phyloP scores from a whole-genome alignment of 257 asterid genomes.

The Solanum chiquidenum region DNA sequence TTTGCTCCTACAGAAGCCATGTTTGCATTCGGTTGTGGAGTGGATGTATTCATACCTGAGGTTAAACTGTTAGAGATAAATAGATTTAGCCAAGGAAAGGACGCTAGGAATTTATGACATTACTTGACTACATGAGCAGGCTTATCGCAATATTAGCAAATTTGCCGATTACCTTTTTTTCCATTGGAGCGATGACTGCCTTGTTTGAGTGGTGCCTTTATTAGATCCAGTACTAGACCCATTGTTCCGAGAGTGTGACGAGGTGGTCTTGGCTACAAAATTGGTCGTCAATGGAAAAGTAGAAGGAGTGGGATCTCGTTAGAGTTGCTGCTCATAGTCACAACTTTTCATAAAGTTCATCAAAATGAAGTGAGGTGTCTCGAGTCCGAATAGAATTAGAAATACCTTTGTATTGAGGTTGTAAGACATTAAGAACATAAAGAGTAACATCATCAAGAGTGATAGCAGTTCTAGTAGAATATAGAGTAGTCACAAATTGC shows the following conservation, averaged over 20 bases:
- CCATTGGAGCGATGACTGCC: background rate
- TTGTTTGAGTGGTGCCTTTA: background rate
- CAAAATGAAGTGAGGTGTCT: background rate
- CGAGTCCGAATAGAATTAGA: background rate
- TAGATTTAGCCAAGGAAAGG: background rate
- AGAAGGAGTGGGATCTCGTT: background rate
- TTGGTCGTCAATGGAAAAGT: background rate
- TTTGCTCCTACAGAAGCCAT: background rate
- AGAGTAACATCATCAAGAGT: background rate
- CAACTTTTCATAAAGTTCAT: background rate
- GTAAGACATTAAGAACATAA: background rate
- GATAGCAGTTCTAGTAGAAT: background rate
- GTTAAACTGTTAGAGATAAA: background rate
- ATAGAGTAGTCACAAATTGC: background rate
- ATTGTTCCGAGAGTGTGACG: background rate
- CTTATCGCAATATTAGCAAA: background rate
- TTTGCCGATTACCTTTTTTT: background rate
- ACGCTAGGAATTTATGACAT: background rate
- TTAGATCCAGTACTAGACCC: background rate
- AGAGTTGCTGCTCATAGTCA: background rate
- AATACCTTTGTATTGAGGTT: background rate
- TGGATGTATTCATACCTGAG: background rate
- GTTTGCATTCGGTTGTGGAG: background rate
- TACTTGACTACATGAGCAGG: background rate
- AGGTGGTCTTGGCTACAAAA: background rate